Evolutionary conservation across 2,329 filamentous ascomycete species (phyloP), one percentile per base, ranked within the genome.

Genomic region (Scleromitrula shiraiana): DNA sequence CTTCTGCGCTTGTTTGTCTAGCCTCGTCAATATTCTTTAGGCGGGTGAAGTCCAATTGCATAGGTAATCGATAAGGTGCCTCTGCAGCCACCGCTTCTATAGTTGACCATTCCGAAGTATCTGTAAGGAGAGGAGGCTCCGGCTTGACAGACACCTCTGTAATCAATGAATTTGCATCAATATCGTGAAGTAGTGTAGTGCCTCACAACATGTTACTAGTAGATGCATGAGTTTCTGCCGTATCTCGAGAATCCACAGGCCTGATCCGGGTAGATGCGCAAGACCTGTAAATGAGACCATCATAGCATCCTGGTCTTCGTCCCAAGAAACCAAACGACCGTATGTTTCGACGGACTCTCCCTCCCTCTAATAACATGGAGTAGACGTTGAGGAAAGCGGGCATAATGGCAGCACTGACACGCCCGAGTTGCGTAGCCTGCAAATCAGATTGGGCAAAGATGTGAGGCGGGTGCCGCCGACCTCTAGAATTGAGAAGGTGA

Each of bases 401-500:
- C 46, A 50, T 50, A 23, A 63, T 54, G 12, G 50, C 56, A 23
- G 51, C 49, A 14, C 50, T 56, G 4, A 50, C 46, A n/a, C 48
- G 37, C 3, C 68, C 67, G 9, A 70, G 30, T 41, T 59, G 55
- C 3, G 57, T 64, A 6, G 60, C 56, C 4, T 65, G 64, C 9
- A 59, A 51, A 52, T 81, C 77, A 0, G 67, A 65, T 0, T 57
- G 63, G 0, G 72, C 71, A 53, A 82, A 82, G 0, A 58, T 52
- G 7, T 64, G 58, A 0, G 77, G 77, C 0, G 56, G 50, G 46
- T 76, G 56, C 0, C 72, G 68, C 0, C 72, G 68, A 5, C 67
- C 76, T 6, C 78, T 67, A 0, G 75, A 61, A 46, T 78, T 76
- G 9, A 83, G 58, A 17, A 82, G 63, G 6, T 82, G 59, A 0